Evolutionary conservation across 2,329 filamentous ascomycete species (phyloP).

Genomic region (Neonectria punicea): DNA sequence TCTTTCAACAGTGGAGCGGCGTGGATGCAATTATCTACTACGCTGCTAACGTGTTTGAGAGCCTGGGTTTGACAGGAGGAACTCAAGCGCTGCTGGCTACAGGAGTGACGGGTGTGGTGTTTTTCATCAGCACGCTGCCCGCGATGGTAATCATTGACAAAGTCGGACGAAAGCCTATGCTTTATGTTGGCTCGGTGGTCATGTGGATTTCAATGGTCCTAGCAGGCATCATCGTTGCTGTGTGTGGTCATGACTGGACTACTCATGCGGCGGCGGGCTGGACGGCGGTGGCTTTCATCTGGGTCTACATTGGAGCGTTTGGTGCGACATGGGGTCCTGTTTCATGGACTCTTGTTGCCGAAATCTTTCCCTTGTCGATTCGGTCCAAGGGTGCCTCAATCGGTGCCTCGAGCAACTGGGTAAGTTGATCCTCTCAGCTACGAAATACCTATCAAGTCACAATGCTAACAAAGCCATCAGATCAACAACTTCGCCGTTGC

Average conservation of each 20-base stretch:
- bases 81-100: conserved; percentile 73
- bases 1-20: conserved; percentile 61
- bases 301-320: conserved; percentile 63
- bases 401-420: conserved; percentile 56
- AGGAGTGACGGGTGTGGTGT: conserved; percentile 76
- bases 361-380: conserved; percentile 58
- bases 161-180: conserved; percentile 53
- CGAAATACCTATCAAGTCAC: not conserved
- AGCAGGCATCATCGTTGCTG: conserved; percentile 54
- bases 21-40: conserved; percentile 58
- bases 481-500: conserved; percentile 60
- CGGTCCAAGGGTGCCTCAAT: conserved; percentile 57
- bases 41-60: conserved; percentile 68
- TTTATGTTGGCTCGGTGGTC: conserved; percentile 50
- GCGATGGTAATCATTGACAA: conserved; percentile 53
- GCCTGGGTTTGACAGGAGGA: conserved; percentile 69
- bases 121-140: conserved; percentile 59
- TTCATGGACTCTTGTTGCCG: conserved; percentile 59
- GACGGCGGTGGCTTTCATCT: conserved; percentile 50
- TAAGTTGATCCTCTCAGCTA: conserved; percentile 21
- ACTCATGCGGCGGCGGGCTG: conserved; percentile 50
- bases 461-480: conserved; percentile 27
- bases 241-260: conserved; percentile 51
- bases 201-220: conserved; percentile 53
- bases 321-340: conserved; percentile 58